Percentiles rank a stretch among this genome's conserved stretches.
Evolutionary conservation across 768 basidiomycete species (phyloP).

Genomic region (Leccinum incarnatum): DNA sequence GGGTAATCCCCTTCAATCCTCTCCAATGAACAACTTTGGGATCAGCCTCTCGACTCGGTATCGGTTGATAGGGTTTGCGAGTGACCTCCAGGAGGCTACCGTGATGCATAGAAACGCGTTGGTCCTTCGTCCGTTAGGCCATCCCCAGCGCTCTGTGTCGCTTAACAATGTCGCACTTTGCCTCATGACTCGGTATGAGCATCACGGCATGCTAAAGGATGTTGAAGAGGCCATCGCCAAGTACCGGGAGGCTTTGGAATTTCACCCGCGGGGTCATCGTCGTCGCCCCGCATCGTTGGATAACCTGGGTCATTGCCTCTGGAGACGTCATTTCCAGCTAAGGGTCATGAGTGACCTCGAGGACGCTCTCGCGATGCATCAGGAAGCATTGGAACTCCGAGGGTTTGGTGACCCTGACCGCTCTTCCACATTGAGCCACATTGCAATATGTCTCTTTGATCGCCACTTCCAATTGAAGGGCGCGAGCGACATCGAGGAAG

Average conservation of each 20-base stretch:
- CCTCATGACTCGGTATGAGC: conserved; percentile 2
- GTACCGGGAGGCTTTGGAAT: not conserved
- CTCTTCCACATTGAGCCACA: not conserved
- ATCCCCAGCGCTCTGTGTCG: not conserved
- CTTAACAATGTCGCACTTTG: not conserved
- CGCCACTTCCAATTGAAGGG: not conserved
- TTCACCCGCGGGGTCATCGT: not conserved
- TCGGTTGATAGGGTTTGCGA: not conserved
- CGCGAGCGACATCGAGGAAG: not conserved
- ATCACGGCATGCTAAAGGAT: not conserved
- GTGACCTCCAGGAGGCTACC: conserved; percentile 24
- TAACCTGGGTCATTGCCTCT: not conserved
- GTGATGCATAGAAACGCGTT: not conserved
- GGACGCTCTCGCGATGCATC: not conserved
- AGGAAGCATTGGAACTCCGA: not conserved
- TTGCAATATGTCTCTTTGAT: not conserved
- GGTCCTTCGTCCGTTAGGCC: not conserved
- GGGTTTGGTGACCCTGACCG: not conserved
- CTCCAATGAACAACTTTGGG: conserved; percentile 13
- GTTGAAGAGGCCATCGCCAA: not conserved
- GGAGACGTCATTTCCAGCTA: not conserved
- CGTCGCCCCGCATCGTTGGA: not conserved
- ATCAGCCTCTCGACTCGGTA: conserved; percentile 8
- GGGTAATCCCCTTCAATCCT: conserved; percentile 9
- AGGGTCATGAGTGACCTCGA: not conserved